phyloP scores from a whole-genome alignment of 805 yeast species.

The Candida khao-thaluensis region DNA sequence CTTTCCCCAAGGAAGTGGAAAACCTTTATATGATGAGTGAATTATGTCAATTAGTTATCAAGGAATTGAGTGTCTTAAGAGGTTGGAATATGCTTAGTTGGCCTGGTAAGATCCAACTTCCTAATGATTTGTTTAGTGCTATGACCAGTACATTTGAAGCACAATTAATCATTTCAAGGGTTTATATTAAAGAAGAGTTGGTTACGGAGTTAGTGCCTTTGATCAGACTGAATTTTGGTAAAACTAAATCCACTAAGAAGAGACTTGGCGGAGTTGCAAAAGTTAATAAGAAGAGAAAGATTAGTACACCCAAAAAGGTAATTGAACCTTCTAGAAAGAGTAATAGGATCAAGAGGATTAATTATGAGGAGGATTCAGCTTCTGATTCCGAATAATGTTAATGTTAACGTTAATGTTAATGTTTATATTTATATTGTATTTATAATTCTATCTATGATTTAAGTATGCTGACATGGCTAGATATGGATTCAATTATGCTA shows the following conservation, averaged over 20 bases:
- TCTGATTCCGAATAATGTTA: conserved; percentile 16
- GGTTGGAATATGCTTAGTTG: conserved; percentile 75
- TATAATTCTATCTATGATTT: background rate
- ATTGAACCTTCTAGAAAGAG: conserved; percentile 44
- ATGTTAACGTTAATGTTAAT: background rate
- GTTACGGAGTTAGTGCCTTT: conserved; percentile 34
- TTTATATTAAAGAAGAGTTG: conserved; percentile 53
- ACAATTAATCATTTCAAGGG: conserved; percentile 51
- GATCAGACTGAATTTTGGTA: conserved; percentile 24
- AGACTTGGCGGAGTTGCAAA: background rate
- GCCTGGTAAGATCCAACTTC: conserved; percentile 74
- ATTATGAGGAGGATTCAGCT: conserved; percentile 29
- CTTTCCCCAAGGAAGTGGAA: conserved; percentile 23
- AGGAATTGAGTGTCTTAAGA: conserved; percentile 53
- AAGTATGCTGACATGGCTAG: too few relatives aligned
- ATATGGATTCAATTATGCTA: too few relatives aligned
- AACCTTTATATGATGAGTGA: conserved; percentile 70
- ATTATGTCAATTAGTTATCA: conserved; percentile 63
- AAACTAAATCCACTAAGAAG: background rate
- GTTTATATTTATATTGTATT: background rate
- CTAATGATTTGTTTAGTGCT: conserved; percentile 68
- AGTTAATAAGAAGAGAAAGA: background rate
- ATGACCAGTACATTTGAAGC: conserved; percentile 59
- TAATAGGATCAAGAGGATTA: conserved; percentile 32
- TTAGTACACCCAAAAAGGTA: conserved; percentile 11